Percentiles rank a stretch among this genome's conserved stretches.
phyloP scores from a whole-genome alignment of 1,284 basidiomycete species.

The Grifola frondosa region DNA sequence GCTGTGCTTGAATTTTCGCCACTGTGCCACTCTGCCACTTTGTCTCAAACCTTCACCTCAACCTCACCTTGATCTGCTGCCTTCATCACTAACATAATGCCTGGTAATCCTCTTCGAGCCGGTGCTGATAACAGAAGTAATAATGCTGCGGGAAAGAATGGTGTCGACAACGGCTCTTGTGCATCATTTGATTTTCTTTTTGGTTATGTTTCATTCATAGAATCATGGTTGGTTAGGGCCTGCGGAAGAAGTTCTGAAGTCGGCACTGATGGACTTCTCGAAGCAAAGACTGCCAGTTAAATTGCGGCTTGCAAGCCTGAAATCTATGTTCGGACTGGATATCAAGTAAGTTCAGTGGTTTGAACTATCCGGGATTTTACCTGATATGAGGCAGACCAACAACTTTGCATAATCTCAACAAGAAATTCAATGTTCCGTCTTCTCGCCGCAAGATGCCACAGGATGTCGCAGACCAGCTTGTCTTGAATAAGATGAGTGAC shows the following conservation, averaged over 20 bases:
- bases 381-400: background rate
- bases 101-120: background rate
- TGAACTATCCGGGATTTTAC: background rate
- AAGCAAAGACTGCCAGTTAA: background rate
- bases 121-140: background rate
- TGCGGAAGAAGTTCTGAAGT: background rate
- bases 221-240: background rate
- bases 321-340: background rate
- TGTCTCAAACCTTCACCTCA: no score
- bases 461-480: background rate
- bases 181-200: no score
- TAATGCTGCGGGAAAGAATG: background rate
- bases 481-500: background rate
- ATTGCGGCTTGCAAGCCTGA: background rate
- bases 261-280: background rate
- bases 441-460: background rate
- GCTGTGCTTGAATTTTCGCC: no score
- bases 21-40: no score
- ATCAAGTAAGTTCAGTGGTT: background rate
- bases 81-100: no score
- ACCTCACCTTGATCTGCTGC: no score
- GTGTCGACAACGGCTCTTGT: background rate
- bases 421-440: conserved; percentile 1
- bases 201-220: background rate
- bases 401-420: background rate